These are phyloP conservation scores for Fusarium compactum DNA, from an alignment of 2,329 filamentous ascomycete species.

Conservation along the genomic window DNA sequence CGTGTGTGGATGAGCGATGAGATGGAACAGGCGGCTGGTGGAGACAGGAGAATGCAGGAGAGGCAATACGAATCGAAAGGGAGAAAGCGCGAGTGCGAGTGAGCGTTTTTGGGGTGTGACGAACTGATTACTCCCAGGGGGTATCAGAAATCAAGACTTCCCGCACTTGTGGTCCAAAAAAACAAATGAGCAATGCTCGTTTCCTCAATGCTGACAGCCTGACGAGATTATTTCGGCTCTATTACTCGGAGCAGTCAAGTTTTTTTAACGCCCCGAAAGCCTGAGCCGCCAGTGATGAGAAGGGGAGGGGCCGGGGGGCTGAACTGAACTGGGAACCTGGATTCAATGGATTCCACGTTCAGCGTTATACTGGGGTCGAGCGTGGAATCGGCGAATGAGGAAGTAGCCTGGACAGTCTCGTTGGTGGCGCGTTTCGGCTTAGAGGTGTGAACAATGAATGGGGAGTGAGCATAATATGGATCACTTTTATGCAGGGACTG, in stretches of 20 bases:
- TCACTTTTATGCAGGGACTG: constrained; percentile 28
- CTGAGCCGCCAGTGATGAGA: constrained; percentile 1
- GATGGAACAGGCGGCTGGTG: constrained; percentile 17
- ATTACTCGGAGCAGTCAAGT: not conserved
- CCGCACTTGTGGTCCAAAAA: not conserved
- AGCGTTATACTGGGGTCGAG: constrained; percentile 19
- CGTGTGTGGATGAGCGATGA: constrained; percentile 19
- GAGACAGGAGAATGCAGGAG: constrained; percentile 31
- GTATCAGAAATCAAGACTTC: not conserved
- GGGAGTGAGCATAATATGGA: constrained; percentile 26
- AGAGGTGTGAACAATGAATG: not conserved
- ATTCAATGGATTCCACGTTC: constrained; percentile 16
- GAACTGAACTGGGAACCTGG: constrained; percentile 24
- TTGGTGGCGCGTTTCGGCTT: constrained; percentile 38
- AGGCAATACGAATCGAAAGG: constrained; percentile 34
- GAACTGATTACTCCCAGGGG: not conserved
- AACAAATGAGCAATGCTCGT: not conserved
- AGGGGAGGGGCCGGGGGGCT: constrained; percentile 3
- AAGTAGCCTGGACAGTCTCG: constrained; percentile 4
- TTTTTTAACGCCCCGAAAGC: not conserved
- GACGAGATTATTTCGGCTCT: not conserved
- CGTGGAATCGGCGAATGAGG: constrained; percentile 26
- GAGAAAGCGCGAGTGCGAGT: constrained; percentile 26
- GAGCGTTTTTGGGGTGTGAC: constrained; percentile 32
- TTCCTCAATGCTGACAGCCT: not conserved